phyloP scores from a whole-genome alignment of 1,139 yeast genomes.

The Maudiozyma humilis region DNA sequence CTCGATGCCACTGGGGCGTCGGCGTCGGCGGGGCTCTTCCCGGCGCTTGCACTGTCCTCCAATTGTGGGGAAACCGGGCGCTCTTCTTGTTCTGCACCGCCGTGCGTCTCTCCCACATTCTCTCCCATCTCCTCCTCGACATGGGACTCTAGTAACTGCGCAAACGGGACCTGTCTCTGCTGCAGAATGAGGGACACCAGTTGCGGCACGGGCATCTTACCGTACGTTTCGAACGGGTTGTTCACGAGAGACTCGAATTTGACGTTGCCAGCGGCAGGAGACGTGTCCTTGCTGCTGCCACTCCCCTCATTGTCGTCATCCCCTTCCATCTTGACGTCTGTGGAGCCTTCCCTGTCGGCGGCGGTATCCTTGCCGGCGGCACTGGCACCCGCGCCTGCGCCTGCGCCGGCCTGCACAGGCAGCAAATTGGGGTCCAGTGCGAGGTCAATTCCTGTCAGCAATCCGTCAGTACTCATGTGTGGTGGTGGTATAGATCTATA shows the following conservation, averaged over 20 bases:
- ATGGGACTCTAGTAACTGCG: constrained; percentile 15
- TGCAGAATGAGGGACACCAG: constrained; percentile 28
- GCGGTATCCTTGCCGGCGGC: too few relatives aligned
- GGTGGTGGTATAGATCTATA: too few relatives aligned
- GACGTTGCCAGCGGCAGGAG: background rate
- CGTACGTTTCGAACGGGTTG: constrained; percentile 29
- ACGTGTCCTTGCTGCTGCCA: background rate
- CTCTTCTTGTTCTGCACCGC: background rate
- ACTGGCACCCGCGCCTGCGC: too few relatives aligned
- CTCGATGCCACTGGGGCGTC: background rate
- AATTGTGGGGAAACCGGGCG: too few relatives aligned
- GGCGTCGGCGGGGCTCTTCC: too few relatives aligned
- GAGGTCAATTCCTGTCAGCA: constrained; percentile 17
- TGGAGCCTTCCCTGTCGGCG: constrained; percentile 2
- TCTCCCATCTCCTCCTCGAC: constrained; percentile 8
- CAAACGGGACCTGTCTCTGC: constrained; percentile 28
- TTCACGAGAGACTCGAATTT: constrained; percentile 14
- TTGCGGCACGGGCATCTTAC: constrained; percentile 27
- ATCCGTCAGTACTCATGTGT: too few relatives aligned
- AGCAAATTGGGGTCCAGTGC: constrained; percentile 29
- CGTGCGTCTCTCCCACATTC: background rate
- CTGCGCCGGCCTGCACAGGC: constrained; percentile 8
- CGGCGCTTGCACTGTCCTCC: too few relatives aligned
- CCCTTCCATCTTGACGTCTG: background rate
- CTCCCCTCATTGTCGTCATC: background rate